These are phyloP conservation scores for Camellia sinensis DNA, from an alignment of 148 eudicot genomes.

Conservation along the genomic window DNA sequence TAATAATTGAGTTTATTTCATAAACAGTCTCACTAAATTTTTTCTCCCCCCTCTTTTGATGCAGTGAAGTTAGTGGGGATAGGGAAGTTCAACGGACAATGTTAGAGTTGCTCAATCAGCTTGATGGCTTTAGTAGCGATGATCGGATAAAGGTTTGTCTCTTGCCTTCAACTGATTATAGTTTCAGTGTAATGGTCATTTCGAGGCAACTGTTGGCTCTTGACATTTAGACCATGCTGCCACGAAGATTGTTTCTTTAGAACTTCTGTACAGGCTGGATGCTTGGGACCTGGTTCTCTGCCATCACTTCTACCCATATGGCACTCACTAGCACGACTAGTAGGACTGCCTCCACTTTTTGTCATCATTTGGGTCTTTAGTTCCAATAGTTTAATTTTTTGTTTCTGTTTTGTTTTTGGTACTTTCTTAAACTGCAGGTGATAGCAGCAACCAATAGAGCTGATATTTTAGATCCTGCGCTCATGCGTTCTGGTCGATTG, in stretches of 20 bases:
- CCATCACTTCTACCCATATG: background rate
- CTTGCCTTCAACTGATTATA: no score
- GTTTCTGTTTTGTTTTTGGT: no score
- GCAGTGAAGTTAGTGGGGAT: no score
- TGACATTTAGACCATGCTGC: background rate
- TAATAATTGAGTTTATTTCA: background rate
- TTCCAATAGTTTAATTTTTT: no score
- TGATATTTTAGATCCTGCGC: no score
- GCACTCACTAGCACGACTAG: background rate
- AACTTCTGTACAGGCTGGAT: background rate
- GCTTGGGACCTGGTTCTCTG: background rate
- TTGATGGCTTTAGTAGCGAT: no score
- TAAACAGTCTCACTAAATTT: background rate
- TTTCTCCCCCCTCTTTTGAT: constrained; percentile 7
- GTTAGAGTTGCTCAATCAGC: no score
- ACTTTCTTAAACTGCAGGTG: constrained; percentile 40
- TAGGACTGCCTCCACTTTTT: background rate
- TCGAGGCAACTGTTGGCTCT: background rate
- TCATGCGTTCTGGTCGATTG: no score
- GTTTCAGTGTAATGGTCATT: no score
- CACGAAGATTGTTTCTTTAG: background rate
- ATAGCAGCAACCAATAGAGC: constrained; percentile 96
- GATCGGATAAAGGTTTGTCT: no score
- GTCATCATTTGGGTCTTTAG: no score
- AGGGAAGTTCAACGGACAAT: constrained; percentile 86